Conservation (phyloP, 805 yeast species). For the Candida hispaniensis region DNA sequence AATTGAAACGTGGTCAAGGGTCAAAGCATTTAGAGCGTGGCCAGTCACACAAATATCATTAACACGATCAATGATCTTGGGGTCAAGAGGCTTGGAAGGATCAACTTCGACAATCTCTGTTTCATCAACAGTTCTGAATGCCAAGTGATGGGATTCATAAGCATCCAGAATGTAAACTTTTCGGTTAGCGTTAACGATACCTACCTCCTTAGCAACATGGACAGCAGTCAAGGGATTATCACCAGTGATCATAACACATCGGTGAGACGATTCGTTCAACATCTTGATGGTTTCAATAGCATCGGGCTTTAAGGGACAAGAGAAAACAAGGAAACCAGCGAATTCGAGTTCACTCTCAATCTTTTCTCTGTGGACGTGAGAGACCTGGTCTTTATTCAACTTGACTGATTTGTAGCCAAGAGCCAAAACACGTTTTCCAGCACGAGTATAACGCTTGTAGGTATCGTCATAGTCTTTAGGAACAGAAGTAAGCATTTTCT, state of each 20-base stretch:
- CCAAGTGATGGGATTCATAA: slow-evolving; percentile 60
- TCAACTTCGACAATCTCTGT: slow-evolving; percentile 56
- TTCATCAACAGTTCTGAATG: slow-evolving; percentile 81
- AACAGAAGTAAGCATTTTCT: slow-evolving; percentile 55
- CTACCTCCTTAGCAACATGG: slow-evolving; percentile 92
- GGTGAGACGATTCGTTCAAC: slow-evolving; percentile 91
- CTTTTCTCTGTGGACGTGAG: slow-evolving; percentile 57
- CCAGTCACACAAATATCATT: slow-evolving; percentile 91
- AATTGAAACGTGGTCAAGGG: slow-evolving; percentile 59
- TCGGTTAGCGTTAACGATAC: slow-evolving; percentile 53
- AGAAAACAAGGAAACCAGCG: slow-evolving; percentile 93
- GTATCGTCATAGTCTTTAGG: slow-evolving; percentile 77
- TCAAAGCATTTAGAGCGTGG: slow-evolving; percentile 55
- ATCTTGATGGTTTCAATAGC: slow-evolving; percentile 82
- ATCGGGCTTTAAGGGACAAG: slow-evolving; percentile 90
- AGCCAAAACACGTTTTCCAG: slow-evolving; percentile 96
- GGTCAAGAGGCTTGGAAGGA: slow-evolving; percentile 46
- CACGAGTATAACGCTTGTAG: slow-evolving; percentile 81
- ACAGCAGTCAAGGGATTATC: slow-evolving; percentile 98
- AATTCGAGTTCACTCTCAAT: slow-evolving; percentile 67
- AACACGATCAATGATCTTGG: slow-evolving; percentile 31
- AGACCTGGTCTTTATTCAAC: slow-evolving; percentile 39
- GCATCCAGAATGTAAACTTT: slow-evolving; percentile 79
- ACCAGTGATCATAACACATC: slow-evolving; percentile 97
- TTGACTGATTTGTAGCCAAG: slow-evolving; percentile 72